phyloP scores from a whole-genome alignment of 495 filamentous ascomycete species.

The Aspergillus panamensis region DNA sequence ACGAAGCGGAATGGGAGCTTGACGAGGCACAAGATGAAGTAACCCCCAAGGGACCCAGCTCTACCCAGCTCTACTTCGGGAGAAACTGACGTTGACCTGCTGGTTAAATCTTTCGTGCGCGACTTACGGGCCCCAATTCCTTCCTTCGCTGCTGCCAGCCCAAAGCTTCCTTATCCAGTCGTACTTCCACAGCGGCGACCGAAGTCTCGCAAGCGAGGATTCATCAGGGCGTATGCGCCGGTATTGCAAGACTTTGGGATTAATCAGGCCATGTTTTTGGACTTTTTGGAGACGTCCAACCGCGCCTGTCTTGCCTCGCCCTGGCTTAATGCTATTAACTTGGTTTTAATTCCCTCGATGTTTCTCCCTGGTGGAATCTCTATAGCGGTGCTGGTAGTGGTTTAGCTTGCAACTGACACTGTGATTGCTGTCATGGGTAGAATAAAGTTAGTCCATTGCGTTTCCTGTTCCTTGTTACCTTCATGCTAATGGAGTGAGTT shows the following conservation, averaged over 20 bases:
- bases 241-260: conserved; percentile 48
- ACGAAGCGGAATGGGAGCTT: conserved; percentile 48
- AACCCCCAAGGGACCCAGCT: not conserved
- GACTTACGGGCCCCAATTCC: conserved; percentile 12
- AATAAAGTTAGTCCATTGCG: conserved; percentile 22
- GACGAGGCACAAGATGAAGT: conserved; percentile 47
- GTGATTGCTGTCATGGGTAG: conserved; percentile 44
- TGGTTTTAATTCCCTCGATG: conserved; percentile 37
- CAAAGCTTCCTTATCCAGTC: conserved; percentile 34
- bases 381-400: conserved; percentile 42
- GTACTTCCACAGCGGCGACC: conserved; percentile 35
- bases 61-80: not conserved
- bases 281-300: conserved; percentile 51
- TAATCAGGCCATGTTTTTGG: conserved; percentile 48
- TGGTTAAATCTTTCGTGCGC: conserved; percentile 21
- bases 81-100: conserved; percentile 4
- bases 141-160: conserved; percentile 26
- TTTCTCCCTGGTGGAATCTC: conserved; percentile 40
- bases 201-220: conserved; percentile 28
- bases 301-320: conserved; percentile 36
- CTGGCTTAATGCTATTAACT: conserved; percentile 42
- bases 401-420: conserved; percentile 40
- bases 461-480: not conserved
- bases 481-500: not conserved
- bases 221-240: conserved; percentile 49